Base-by-base conservation (phyloP, 2,329 filamentous ascomycete genomes). In the Shiraia bambusicola region DNA sequence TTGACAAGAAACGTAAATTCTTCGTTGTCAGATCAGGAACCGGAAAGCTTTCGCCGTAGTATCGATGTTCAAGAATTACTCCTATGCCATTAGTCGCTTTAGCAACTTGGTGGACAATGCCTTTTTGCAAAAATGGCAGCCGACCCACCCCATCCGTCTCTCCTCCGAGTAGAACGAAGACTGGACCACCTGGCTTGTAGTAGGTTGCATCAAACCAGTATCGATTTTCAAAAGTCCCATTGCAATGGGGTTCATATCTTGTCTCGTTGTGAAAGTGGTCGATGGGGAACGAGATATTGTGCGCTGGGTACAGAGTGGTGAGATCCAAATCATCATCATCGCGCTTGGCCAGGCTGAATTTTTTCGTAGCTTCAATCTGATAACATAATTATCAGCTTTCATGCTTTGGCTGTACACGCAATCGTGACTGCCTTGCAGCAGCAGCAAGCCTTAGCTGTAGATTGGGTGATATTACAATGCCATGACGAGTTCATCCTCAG, bases 241-340 rank as follows among this genome's bases (percentile, higher is more conserved):
- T 72, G 7, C 78, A 81, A 66, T 94, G 88, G 26, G 89, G 88
- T 64, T 84, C 86, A 61, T 94, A 94, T 34, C 76, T 72, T 2
- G 82, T 79, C 40, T 90, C 84, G 59, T 92, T 88, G 69, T 87
- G 87, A 70, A 93, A 94, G 62, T 93, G 87, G 66, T 95, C 88
- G 25, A 94, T 74, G 0, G 79, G 80, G 1, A 79, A 75, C 0
- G 76, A 75, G 42, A 82, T 61, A 49, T 77, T 79, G 58, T 78
- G 61, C 19, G 66, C 72, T 3, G 76, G 71, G 52, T 78, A 80
- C 8, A 73, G 55, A 13, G 58, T 31, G 3, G 52, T 49, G 2
- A 63, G 67, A 42, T 75, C 63, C 10, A 58, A 42, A 10, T 61
- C 61, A 7, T 48, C 45, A 15, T 50, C 52, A 17, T 28, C 45